Evolutionary conservation across 2,329 filamentous ascomycete species (phyloP).

Genomic region (Calonectria leucothoes): DNA sequence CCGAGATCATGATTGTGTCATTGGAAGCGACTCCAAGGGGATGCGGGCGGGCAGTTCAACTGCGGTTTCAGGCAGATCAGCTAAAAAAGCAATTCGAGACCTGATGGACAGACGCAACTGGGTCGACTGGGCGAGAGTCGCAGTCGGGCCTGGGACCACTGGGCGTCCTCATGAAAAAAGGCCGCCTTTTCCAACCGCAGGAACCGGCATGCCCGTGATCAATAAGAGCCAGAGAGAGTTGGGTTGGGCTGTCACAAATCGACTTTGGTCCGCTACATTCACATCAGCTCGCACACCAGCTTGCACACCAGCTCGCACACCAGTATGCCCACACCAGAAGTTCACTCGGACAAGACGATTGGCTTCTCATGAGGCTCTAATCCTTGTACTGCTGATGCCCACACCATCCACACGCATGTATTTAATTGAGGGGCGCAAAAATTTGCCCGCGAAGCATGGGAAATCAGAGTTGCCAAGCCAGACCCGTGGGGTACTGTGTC

Average conservation of each 20-base stretch:
- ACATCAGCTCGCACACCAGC: not conserved
- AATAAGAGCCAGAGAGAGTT: slow-evolving; percentile 3
- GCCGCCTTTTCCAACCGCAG: slow-evolving; percentile 11
- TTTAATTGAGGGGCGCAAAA: not conserved
- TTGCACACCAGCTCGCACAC: not conserved
- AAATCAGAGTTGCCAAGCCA: slow-evolving; percentile 12
- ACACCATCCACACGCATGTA: not conserved
- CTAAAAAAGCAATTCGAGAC: slow-evolving; percentile 28
- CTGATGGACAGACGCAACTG: not conserved
- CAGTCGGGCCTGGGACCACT: not conserved
- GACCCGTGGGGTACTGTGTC: slow-evolving; percentile 14
- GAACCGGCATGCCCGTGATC: not conserved
- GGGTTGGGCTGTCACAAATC: slow-evolving; percentile 12
- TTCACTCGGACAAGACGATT: slow-evolving; percentile 2
- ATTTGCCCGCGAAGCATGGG: not conserved
- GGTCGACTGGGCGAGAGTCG: not conserved
- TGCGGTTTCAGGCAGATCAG: slow-evolving; percentile 14
- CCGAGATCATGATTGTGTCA: slow-evolving; percentile 4
- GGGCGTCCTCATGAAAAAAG: not conserved
- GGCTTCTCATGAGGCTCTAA: not conserved
- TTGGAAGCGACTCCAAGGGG: slow-evolving; percentile 1
- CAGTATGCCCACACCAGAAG: not conserved
- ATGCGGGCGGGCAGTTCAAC: not conserved
- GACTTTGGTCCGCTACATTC: slow-evolving; percentile 1
- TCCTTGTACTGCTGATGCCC: not conserved